Percentiles rank a stretch among this genome's conserved stretches.
These are phyloP conservation scores for Peronospora farinosa DNA, from an alignment of 352 stramenopile species.

Conservation along the genomic window DNA sequence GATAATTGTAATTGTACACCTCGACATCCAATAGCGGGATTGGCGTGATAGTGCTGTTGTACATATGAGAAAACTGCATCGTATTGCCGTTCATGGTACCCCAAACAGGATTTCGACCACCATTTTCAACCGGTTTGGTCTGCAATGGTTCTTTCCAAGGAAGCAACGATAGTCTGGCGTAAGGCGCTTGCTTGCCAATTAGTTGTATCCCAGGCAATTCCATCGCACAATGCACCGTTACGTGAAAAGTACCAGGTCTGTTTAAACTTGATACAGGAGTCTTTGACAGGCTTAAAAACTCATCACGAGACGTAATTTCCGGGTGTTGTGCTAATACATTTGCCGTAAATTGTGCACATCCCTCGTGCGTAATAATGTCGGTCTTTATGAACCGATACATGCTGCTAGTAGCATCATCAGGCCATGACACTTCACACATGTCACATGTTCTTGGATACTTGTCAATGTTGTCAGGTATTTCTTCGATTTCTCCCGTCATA, in stretches of 20 bases:
- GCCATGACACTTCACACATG: conserved; percentile 81
- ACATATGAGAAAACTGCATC: conserved; percentile 85
- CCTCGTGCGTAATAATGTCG: conserved; percentile 60
- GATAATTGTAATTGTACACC: conserved; percentile 82
- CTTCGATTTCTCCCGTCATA: conserved; percentile 49
- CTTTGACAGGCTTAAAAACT: conserved; percentile 43
- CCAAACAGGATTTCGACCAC: conserved; percentile 71
- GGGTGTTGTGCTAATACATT: conserved; percentile 56
- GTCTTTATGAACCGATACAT: conserved; percentile 54
- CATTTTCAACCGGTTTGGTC: conserved; percentile 69
- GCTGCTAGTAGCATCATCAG: conserved; percentile 43
- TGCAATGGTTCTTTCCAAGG: conserved; percentile 83
- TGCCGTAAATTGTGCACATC: conserved; percentile 67
- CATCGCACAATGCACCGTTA: conserved; percentile 67
- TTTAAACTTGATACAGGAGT: conserved; percentile 48
- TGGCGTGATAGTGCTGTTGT: conserved; percentile 84
- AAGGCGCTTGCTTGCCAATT: conserved; percentile 59
- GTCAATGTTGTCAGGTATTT: conserved; percentile 28
- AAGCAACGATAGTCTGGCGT: conserved; percentile 67
- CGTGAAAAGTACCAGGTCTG: conserved; percentile 63
- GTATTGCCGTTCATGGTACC: conserved; percentile 63
- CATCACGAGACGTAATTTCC: conserved; percentile 48
- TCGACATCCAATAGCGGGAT: conserved; percentile 80
- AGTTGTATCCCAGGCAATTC: conserved; percentile 62
- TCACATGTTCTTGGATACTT: conserved; percentile 43